Conservation (phyloP, 2,329 filamentous ascomycete species). For the Cadophora sp. region DNA sequence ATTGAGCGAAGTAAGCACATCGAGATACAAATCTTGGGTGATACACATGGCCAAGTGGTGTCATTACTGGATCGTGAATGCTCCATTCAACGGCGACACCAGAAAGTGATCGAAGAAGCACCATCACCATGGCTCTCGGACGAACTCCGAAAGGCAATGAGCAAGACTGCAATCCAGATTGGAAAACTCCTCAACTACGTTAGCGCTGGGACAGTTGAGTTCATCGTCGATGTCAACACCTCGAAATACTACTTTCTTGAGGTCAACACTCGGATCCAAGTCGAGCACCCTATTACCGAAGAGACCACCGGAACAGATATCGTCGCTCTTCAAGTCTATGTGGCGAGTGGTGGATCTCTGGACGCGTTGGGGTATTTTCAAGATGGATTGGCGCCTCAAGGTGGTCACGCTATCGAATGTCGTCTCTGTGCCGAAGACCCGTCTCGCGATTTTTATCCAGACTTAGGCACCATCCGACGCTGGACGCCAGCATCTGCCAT, state of each 20-base stretch:
- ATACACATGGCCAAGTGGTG: slow-evolving; percentile 60
- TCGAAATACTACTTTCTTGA: slow-evolving; percentile 50
- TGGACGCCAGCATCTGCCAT: not conserved
- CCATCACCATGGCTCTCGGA: not conserved
- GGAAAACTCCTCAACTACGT: not conserved
- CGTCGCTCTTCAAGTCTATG: slow-evolving; percentile 43
- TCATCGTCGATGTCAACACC: slow-evolving; percentile 62
- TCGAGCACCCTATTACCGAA: slow-evolving; percentile 38
- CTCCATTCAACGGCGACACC: slow-evolving; percentile 70
- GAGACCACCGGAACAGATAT: slow-evolving; percentile 34
- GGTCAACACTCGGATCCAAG: slow-evolving; percentile 36
- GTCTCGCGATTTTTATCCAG: not conserved
- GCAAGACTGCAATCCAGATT: slow-evolving; percentile 44
- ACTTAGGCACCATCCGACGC: not conserved
- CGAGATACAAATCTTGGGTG: slow-evolving; percentile 72
- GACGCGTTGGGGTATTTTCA: not conserved
- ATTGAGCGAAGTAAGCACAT: slow-evolving; percentile 65
- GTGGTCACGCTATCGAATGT: slow-evolving; percentile 51
- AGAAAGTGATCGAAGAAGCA: slow-evolving; percentile 72
- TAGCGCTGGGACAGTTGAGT: slow-evolving; percentile 64
- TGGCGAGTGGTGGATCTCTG: slow-evolving; percentile 40
- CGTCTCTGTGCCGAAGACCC: not conserved
- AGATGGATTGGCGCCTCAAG: slow-evolving; percentile 30
- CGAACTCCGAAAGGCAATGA: not conserved
- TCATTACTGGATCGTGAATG: slow-evolving; percentile 71